Percentiles rank a stretch among this genome's conserved stretches.
phyloP scores from a whole-genome alignment of 2,329 filamentous ascomycete genomes.

The Paramyrothecium roridum region DNA sequence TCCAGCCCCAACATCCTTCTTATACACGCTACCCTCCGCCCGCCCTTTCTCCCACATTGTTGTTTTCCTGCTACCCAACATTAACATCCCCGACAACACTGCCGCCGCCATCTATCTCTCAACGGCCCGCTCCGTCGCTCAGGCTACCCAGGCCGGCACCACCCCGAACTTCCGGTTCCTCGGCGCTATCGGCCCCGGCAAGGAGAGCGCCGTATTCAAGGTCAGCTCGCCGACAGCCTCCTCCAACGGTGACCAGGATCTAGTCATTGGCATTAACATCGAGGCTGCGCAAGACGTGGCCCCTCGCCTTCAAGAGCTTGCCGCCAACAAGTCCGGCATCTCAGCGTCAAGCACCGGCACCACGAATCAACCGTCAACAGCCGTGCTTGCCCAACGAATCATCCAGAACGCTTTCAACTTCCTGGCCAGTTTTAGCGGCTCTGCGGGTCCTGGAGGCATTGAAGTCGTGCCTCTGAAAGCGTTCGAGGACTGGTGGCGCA shows the following conservation, averaged over 20 bases:
- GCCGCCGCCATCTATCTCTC: conserved; percentile 88
- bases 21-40: conserved; percentile 47
- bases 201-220: conserved; percentile 90
- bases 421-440: conserved; percentile 78
- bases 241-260: conserved; percentile 40
- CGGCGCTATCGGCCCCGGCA: conserved; percentile 84
- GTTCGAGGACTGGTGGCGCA: conserved; percentile 97
- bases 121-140: conserved; percentile 41
- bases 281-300: conserved; percentile 74
- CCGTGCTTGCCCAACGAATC: conserved; percentile 83
- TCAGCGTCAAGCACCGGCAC: not conserved
- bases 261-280: conserved; percentile 78
- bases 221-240: conserved; percentile 40
- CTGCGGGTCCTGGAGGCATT: conserved; percentile 56
- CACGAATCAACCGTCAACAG: conserved; percentile 55
- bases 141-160: conserved; percentile 34
- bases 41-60: conserved; percentile 75
- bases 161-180: conserved; percentile 73
- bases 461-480: conserved; percentile 92
- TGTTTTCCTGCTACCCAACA: conserved; percentile 82
- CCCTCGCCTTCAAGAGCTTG: conserved; percentile 61
- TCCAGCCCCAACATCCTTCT: conserved; percentile 52
- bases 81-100: conserved; percentile 67
- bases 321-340: conserved; percentile 20
- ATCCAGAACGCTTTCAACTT: conserved; percentile 98